Conservation (phyloP, 805 yeast genomes). For the Nakazawaea pomicola region DNA sequence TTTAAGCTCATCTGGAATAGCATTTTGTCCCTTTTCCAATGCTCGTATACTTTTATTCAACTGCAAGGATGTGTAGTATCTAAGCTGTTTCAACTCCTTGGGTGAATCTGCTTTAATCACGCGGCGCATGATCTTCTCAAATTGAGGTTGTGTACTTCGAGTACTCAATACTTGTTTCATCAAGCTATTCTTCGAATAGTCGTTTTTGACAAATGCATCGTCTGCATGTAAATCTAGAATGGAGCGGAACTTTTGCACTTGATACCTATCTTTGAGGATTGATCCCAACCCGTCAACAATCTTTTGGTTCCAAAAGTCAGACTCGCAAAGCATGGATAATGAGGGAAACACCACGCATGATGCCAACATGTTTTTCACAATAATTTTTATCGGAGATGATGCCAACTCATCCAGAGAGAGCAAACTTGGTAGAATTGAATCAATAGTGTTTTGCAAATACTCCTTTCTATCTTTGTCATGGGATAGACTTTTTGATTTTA, state of each 20-base stretch:
- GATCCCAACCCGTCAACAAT: slow-evolving; percentile 57
- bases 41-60: slow-evolving; percentile 34
- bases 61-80: slow-evolving; percentile 43
- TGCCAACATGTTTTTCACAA: slow-evolving; percentile 61
- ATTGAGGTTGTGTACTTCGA: slow-evolving; percentile 33
- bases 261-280: slow-evolving; percentile 65
- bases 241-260: slow-evolving; percentile 66
- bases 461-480: slow-evolving; percentile 38
- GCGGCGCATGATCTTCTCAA: slow-evolving; percentile 37
- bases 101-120: too few relatives aligned
- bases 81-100: slow-evolving; percentile 44
- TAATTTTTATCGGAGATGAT: slow-evolving; percentile 41
- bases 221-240: slow-evolving; percentile 63
- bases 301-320: slow-evolving; percentile 72
- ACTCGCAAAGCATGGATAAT: slow-evolving; percentile 49
- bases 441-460: slow-evolving; percentile 42
- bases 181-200: slow-evolving; percentile 18
- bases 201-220: slow-evolving; percentile 7
- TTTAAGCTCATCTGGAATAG: slow-evolving; percentile 13
- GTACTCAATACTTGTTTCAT: slow-evolving; percentile 31
- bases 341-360: slow-evolving; percentile 52
- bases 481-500: slow-evolving; percentile 32
- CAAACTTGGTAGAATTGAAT: slow-evolving; percentile 41
- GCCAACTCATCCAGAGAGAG: slow-evolving; percentile 40
- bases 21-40: slow-evolving; percentile 21